These are phyloP conservation scores for carrot (Daucus carota) DNA, from an alignment of 129 eudicot genomes.

Conservation along the genomic window DH1_v3.0 NC_030385.2:39309001-39309500, in stretches of 20 bases:
- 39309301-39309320: conserved; percentile 16
- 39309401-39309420: conserved; percentile 39
- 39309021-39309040: conserved; percentile 15
- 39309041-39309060: conserved; percentile 28
- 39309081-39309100: conserved; percentile 29
- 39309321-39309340: conserved; percentile 25
- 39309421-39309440: conserved; percentile 22
- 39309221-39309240: conserved; percentile 28
- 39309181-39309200: conserved; percentile 35
- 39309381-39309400: conserved; percentile 33
- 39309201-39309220: conserved; percentile 27
- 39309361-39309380: conserved; percentile 9
- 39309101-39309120: conserved; percentile 33
- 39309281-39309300: conserved; percentile 29
- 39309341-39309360: conserved; percentile 42
- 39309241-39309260: conserved; percentile 32
- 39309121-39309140: too few species aligned
- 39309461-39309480: not conserved
- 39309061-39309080: conserved; percentile 28
- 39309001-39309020: conserved; percentile 27
- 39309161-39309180: conserved; percentile 22
- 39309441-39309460: not conserved
- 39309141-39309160: too few species aligned
- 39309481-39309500: not conserved
- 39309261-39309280: conserved; percentile 40